A percentile compares a stretch with the other conserved stretches of the same genome.
Evolutionary conservation across 768 basidiomycete species (phyloP).

Genomic region (Phylloporus sp.): DNA sequence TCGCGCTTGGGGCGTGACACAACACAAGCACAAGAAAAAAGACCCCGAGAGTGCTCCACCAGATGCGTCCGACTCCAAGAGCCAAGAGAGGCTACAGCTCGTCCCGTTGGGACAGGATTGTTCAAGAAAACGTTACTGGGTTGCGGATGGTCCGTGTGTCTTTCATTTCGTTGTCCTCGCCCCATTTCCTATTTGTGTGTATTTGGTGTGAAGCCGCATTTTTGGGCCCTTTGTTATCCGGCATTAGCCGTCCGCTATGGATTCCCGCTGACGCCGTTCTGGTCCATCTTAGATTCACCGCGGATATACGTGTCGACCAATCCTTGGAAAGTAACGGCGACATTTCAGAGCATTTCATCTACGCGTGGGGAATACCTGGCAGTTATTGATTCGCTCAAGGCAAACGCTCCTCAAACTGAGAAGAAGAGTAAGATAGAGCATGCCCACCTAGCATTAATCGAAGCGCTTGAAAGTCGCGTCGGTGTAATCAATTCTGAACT

Average conservation of each 20-base stretch:
- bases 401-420: conserved; percentile 41
- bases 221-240: conserved; percentile 40
- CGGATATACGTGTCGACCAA: conserved; percentile 82
- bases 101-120: conserved; percentile 75
- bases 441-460: conserved; percentile 59
- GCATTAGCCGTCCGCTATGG: conserved; percentile 34
- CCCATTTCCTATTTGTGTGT: conserved; percentile 59
- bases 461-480: conserved; percentile 58
- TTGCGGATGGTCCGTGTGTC: conserved; percentile 80
- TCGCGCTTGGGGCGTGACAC: conserved; percentile 82
- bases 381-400: conserved; percentile 59
- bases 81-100: conserved; percentile 61
- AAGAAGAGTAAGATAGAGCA: conserved; percentile 57
- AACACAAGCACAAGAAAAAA: conserved; percentile 82
- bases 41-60: conserved; percentile 54
- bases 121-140: conserved; percentile 78
- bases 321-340: conserved; percentile 84
- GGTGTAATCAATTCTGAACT: conserved; percentile 67
- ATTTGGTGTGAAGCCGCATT: conserved; percentile 56
- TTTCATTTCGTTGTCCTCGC: conserved; percentile 32
- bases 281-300: conserved; percentile 66
- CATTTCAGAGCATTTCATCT: conserved; percentile 67
- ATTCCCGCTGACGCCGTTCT: conserved; percentile 32
- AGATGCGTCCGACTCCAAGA: conserved; percentile 58
- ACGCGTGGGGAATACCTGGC: conserved; percentile 71